These are phyloP conservation scores for Arachis hypogaea DNA, from an alignment of 306 rosid genomes.

Conservation along the genomic window DNA sequence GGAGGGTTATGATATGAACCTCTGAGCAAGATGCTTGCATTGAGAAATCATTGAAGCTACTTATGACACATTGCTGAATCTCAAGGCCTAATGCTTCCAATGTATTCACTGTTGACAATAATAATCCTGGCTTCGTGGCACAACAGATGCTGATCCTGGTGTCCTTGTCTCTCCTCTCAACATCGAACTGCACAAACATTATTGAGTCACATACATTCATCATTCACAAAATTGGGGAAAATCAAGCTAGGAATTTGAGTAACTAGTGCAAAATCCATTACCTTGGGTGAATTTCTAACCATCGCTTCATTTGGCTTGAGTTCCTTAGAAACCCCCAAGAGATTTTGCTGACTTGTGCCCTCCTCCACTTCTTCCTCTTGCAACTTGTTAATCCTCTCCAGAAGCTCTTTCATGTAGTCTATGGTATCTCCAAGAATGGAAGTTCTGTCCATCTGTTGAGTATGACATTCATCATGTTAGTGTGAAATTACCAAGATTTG, in stretches of 20 bases:
- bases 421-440: slow-evolving; percentile 85
- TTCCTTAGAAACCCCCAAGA: slow-evolving; percentile 56
- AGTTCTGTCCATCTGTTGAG: slow-evolving; percentile 76
- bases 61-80: slow-evolving; percentile 80
- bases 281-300: slow-evolving; percentile 82
- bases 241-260: not conserved
- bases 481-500: not conserved
- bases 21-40: slow-evolving; percentile 82
- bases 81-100: slow-evolving; percentile 73
- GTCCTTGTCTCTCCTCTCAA: slow-evolving; percentile 63
- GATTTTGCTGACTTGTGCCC: slow-evolving; percentile 43
- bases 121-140: slow-evolving; percentile 67
- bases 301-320: slow-evolving; percentile 58
- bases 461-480: slow-evolving; percentile 20
- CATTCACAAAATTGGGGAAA: not conserved
- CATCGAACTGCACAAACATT: slow-evolving; percentile 63
- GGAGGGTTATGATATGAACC: slow-evolving; percentile 17
- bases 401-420: slow-evolving; percentile 80
- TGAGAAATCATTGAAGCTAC: slow-evolving; percentile 77
- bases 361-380: slow-evolving; percentile 65
- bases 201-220: not conserved
- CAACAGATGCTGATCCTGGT: slow-evolving; percentile 76
- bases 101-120: slow-evolving; percentile 70
- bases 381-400: slow-evolving; percentile 69
- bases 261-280: slow-evolving; percentile 34